phyloP scores from a whole-genome alignment of 208 protist genomes.

The Leishmania gerbilli region DNA sequence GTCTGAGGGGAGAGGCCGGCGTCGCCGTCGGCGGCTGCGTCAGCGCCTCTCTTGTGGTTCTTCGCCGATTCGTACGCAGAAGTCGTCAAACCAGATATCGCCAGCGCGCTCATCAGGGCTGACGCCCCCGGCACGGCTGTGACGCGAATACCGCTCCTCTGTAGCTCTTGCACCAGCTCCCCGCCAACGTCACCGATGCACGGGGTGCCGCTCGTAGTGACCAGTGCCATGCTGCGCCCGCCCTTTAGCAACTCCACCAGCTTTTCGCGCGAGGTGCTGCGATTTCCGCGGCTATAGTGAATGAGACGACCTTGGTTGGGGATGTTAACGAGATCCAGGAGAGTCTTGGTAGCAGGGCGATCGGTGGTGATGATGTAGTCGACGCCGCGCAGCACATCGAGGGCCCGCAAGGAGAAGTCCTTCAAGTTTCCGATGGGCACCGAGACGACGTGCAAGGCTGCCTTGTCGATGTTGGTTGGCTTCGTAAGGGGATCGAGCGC shows the following conservation, averaged over 20 bases:
- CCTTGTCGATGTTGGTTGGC: conserved; percentile 75
- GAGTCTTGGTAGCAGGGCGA: conserved; percentile 76
- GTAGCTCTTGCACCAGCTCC: conserved; percentile 84
- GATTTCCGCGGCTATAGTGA: conserved; percentile 83
- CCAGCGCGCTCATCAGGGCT: conserved; percentile 77
- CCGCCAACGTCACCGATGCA: conserved; percentile 86
- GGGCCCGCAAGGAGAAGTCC: conserved; percentile 84
- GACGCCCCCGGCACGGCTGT: conserved; percentile 82
- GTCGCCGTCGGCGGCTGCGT: neutral
- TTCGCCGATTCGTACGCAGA: conserved; percentile 48
- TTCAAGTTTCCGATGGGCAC: conserved; percentile 93
- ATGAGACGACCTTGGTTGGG: conserved; percentile 81
- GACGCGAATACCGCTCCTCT: conserved; percentile 75
- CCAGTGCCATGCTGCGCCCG: conserved; percentile 89
- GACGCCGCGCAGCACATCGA: conserved; percentile 82
- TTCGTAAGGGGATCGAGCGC: conserved; percentile 82
- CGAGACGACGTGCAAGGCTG: conserved; percentile 83
- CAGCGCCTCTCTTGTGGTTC: neutral
- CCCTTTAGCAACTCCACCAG: conserved; percentile 85
- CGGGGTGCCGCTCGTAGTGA: conserved; percentile 88
- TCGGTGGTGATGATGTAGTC: conserved; percentile 92
- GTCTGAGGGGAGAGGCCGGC: conserved; percentile 6
- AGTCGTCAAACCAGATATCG: conserved; percentile 67
- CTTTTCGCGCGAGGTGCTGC: conserved; percentile 60
- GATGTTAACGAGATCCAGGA: conserved; percentile 87